Percentiles rank a stretch among this genome's conserved stretches.
These are phyloP conservation scores for Cystobasidium pallidum DNA, from an alignment of 1,284 basidiomycete species.

Conservation along the genomic window DNA sequence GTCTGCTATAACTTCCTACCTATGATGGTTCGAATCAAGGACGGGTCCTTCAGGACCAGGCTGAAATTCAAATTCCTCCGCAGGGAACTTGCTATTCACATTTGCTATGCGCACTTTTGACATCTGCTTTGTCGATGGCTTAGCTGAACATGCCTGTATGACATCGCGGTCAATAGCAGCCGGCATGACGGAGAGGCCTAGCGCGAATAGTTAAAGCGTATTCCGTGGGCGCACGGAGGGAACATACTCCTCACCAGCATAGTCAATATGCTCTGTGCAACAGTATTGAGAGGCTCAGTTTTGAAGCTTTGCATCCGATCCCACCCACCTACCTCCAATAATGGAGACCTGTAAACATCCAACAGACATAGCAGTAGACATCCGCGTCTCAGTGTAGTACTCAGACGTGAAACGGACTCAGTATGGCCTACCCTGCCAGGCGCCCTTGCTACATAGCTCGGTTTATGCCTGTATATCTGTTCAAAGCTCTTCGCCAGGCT, in stretches of 20 bases:
- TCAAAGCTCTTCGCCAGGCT: constrained; percentile 67
- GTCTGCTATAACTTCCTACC: constrained; percentile 1
- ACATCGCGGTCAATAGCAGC: constrained; percentile 83
- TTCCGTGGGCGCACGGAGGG: not conserved
- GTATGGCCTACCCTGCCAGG: constrained; percentile 79
- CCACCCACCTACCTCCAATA: constrained; percentile 46
- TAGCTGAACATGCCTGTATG: constrained; percentile 64
- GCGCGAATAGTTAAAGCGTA: not conserved
- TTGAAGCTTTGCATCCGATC: not conserved
- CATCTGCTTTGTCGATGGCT: constrained; percentile 14
- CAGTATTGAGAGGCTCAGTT: constrained; percentile 38
- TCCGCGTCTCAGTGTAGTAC: no score
- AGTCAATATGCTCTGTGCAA: constrained; percentile 83
- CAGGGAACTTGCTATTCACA: constrained; percentile 65
- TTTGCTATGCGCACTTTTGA: constrained; percentile 59
- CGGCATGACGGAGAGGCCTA: constrained; percentile 76
- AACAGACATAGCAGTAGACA: not conserved
- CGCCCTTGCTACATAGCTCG: constrained; percentile 73
- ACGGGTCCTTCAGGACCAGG: constrained; percentile 13
- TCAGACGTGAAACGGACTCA: not conserved
- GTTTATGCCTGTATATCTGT: constrained; percentile 67
- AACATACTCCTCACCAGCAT: constrained; percentile 56
- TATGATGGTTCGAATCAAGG: constrained; percentile 30
- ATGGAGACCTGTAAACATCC: constrained; percentile 45
- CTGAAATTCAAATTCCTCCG: constrained; percentile 50